Conservation (phyloP, 306 rosid species). For the Trifolium fragiferum region DNA sequence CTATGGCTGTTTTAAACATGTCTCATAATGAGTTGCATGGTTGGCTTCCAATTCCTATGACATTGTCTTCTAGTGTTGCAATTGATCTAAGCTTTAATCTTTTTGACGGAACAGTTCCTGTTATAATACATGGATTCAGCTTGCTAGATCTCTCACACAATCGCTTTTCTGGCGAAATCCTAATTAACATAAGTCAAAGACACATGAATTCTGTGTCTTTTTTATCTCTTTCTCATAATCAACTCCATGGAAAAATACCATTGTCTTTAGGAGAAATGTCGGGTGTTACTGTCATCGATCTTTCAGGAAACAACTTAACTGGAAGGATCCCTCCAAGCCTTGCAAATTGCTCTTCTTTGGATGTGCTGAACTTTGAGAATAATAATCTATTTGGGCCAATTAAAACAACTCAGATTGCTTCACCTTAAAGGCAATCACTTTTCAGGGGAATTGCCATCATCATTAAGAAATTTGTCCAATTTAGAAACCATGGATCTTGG, state of each 20-base stretch:
- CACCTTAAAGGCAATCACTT: background rate
- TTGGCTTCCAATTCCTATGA: background rate
- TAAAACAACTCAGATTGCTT: background rate
- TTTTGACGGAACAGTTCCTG: background rate
- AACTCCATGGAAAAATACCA: background rate
- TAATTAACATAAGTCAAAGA: slow-evolving; percentile 28
- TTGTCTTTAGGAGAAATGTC: background rate
- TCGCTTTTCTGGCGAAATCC: slow-evolving; percentile 47
- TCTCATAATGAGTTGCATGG: background rate
- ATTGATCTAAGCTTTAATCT: slow-evolving; percentile 6
- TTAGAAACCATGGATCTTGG: slow-evolving; percentile 1
- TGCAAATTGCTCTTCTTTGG: background rate
- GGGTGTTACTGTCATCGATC: background rate
- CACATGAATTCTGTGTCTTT: background rate
- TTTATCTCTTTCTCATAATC: background rate
- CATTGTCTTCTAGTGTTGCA: background rate
- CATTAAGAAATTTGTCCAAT: background rate
- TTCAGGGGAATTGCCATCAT: background rate
- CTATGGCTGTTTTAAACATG: background rate
- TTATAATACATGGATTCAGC: background rate
- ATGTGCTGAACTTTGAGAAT: background rate
- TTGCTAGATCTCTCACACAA: slow-evolving; percentile 55
- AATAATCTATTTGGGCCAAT: background rate
- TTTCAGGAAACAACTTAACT: background rate
- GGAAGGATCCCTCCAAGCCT: background rate